A percentile compares a stretch with the other conserved stretches of the same genome.
Conservation (phyloP, 1,139 yeast genomes). For the Nakaseomyces glabratus region DNA sequence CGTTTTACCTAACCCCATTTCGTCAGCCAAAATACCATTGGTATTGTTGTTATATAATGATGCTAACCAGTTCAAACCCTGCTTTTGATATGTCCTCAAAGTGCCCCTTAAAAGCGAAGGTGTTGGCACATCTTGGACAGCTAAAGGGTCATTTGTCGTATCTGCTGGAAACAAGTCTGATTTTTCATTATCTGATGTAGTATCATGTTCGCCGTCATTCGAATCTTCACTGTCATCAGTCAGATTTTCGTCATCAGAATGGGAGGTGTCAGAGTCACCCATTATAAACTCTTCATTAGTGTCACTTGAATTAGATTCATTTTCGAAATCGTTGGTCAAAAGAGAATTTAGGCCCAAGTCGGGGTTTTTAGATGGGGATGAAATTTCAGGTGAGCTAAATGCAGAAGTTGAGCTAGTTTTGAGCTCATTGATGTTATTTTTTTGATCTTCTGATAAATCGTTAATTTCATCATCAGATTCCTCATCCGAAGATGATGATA, state of each 20-base stretch:
- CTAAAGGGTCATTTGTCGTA: constrained; percentile 34
- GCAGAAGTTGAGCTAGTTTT: too few relatives aligned
- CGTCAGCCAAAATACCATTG: constrained; percentile 96
- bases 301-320: constrained; percentile 8
- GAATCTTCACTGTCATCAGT: constrained; percentile 17
- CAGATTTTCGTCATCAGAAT: constrained; percentile 8
- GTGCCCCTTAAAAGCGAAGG: constrained; percentile 68
- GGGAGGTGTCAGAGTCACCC: constrained; percentile 19
- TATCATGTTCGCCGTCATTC: neutral
- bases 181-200: neutral
- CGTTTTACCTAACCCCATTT: constrained; percentile 97
- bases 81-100: constrained; percentile 85
- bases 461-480: constrained; percentile 23
- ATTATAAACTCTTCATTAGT: constrained; percentile 17
- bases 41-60: constrained; percentile 87
- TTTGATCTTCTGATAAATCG: constrained; percentile 31
- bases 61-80: constrained; percentile 95
- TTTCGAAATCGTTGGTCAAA: constrained; percentile 12
- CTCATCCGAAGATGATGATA: constrained; percentile 19
- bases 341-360: constrained; percentile 18
- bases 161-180: constrained; percentile 12
- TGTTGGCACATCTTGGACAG: constrained; percentile 67
- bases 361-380: too few relatives aligned
- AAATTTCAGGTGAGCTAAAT: constrained; percentile 7
- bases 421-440: too few relatives aligned